A percentile compares a stretch with the other conserved stretches of the same genome.
Evolutionary conservation across 2,329 filamentous ascomycete genomes (phyloP).

Genomic region (Madurella fahalii): DNA sequence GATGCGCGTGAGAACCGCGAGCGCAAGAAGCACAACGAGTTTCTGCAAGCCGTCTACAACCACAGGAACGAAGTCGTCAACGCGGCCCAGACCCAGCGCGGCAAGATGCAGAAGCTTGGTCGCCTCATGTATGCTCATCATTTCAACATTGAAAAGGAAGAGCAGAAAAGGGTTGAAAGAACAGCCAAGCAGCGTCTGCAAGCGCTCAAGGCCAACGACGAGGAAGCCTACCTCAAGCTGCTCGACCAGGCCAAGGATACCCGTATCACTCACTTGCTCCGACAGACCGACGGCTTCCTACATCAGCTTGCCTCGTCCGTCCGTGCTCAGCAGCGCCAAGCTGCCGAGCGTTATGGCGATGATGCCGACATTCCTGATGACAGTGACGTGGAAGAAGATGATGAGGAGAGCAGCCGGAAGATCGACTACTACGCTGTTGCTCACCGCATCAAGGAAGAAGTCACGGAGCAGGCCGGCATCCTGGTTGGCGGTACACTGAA

Average conservation of each 20-base stretch:
- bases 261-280: conserved; percentile 94
- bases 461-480: conserved; percentile 75
- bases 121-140: conserved; percentile 87
- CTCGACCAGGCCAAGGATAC: conserved; percentile 99
- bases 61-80: conserved; percentile 76
- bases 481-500: conserved; percentile 90
- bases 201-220: conserved; percentile 96
- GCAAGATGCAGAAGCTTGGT: conserved; percentile 79
- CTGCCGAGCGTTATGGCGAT: conserved; percentile 72
- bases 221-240: conserved; percentile 96
- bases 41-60: conserved; percentile 78
- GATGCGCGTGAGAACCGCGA: conserved; percentile 93
- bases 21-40: conserved; percentile 95
- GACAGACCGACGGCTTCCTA: conserved; percentile 96
- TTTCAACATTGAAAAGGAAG: conserved; percentile 96
- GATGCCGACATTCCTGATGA: conserved; percentile 59
- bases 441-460: conserved; percentile 90
- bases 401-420: conserved; percentile 67
- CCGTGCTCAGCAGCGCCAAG: conserved; percentile 84
- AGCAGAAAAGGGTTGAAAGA: conserved; percentile 95
- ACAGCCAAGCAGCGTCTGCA: conserved; percentile 99
- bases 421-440: conserved; percentile 99
- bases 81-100: conserved; percentile 61
- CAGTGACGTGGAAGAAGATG: conserved; percentile 63
- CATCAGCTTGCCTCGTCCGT: conserved; percentile 93